phyloP scores from a whole-genome alignment of 441 rosid species.

The Populus hybrid region DNA sequence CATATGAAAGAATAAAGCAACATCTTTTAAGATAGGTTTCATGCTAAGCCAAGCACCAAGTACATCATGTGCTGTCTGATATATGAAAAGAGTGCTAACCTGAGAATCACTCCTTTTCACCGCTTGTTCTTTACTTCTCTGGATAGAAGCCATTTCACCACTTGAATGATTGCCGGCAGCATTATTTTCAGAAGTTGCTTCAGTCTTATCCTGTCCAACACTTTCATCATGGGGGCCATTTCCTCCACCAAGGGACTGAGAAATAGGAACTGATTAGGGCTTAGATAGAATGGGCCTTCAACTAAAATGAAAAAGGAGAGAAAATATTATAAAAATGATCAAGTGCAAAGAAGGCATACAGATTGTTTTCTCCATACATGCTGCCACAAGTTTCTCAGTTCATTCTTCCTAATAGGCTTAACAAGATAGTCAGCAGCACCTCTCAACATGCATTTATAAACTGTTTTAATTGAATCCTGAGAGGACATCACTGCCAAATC shows the following conservation, averaged over 20 bases:
- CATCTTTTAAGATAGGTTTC: not conserved
- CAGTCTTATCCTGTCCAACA: slow-evolving; percentile 65
- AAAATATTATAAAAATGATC: not conserved
- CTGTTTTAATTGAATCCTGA: slow-evolving; percentile 73
- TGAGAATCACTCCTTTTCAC: slow-evolving; percentile 71
- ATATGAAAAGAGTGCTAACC: slow-evolving; percentile 39
- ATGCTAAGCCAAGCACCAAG: not conserved
- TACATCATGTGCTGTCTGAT: not conserved
- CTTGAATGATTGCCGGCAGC: slow-evolving; percentile 50
- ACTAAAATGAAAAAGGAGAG: not conserved
- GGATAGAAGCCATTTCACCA: slow-evolving; percentile 37
- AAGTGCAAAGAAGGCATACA: slow-evolving; percentile 41
- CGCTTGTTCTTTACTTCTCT: slow-evolving; percentile 35
- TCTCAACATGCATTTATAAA: slow-evolving; percentile 88
- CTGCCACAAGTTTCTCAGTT: slow-evolving; percentile 92
- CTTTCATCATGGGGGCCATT: slow-evolving; percentile 54
- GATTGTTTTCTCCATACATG: slow-evolving; percentile 92
- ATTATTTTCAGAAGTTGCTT: slow-evolving; percentile 71
- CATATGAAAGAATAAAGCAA: not conserved
- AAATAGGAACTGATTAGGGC: slow-evolving; percentile 24
- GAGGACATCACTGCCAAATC: slow-evolving; percentile 89
- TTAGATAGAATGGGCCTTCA: slow-evolving; percentile 13
- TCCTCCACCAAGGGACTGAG: slow-evolving; percentile 44
- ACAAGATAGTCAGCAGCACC: slow-evolving; percentile 96
- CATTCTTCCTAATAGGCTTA: slow-evolving; percentile 91